A percentile compares a stretch with the other conserved stretches of the same genome.
These are phyloP conservation scores for Aureobasidium sp. DNA, from an alignment of 2,329 filamentous ascomycete species.

Conservation along the genomic window DNA sequence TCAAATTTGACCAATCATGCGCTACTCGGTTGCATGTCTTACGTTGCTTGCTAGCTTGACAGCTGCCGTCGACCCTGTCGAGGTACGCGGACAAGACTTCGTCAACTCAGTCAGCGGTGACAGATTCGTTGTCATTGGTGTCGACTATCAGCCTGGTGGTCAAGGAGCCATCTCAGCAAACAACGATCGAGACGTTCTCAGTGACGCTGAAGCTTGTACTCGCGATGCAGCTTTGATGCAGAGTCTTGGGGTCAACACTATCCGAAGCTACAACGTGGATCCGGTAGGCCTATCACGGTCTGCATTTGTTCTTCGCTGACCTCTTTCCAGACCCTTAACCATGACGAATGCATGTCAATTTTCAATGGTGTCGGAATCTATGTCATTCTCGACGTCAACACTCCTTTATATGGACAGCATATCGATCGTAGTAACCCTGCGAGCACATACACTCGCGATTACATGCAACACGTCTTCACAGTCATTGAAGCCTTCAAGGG, in stretches of 20 bases:
- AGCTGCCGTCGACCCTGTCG: constrained; percentile 48
- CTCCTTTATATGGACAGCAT: constrained; percentile 49
- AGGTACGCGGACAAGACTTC: constrained; percentile 54
- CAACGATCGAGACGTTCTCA: constrained; percentile 48
- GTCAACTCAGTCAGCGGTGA: constrained; percentile 52
- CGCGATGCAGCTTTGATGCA: constrained; percentile 60
- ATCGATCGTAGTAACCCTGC: constrained; percentile 50
- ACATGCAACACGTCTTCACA: constrained; percentile 53
- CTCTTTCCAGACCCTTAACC: constrained; percentile 38
- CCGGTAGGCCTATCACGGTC: constrained; percentile 28
- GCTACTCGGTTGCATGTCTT: constrained; percentile 3
- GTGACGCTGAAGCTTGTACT: constrained; percentile 50
- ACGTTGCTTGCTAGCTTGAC: constrained; percentile 30
- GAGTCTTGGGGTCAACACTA: constrained; percentile 56
- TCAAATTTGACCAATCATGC: not conserved
- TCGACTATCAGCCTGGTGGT: constrained; percentile 60
- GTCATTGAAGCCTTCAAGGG: constrained; percentile 61
- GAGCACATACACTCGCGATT: constrained; percentile 48
- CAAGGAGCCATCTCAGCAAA: constrained; percentile 49
- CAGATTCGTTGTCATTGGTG: constrained; percentile 56
- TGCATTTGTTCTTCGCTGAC: not conserved
- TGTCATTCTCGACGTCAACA: constrained; percentile 60
- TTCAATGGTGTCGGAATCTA: constrained; percentile 61
- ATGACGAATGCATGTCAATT: constrained; percentile 55
- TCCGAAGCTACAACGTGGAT: constrained; percentile 59